These are phyloP conservation scores for Corymbia citriodora DNA, from an alignment of 441 rosid genomes.

Conservation along the genomic window DNA sequence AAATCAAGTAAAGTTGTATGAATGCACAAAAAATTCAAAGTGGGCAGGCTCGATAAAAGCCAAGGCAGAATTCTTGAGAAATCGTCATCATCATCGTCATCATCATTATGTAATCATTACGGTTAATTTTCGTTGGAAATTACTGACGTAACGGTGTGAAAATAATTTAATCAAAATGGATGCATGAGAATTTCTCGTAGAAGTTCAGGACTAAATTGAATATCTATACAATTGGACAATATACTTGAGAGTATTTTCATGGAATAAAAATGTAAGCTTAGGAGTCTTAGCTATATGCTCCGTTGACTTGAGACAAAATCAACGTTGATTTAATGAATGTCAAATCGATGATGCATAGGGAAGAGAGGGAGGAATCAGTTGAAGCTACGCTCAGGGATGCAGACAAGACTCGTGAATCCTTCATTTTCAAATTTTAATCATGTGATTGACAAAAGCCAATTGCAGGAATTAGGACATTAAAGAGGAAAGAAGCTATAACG, in stretches of 20 bases:
- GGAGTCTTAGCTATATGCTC: not conserved
- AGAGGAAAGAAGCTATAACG: not conserved
- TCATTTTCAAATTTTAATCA: not conserved
- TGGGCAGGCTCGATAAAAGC: not conserved
- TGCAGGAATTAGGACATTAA: not conserved
- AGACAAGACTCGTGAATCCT: not conserved
- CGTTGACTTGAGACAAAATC: too few relatives aligned
- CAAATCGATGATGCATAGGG: not conserved
- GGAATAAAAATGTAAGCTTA: not conserved
- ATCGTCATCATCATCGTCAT: too few relatives aligned
- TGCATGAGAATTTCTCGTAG: not conserved
- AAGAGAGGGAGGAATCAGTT: not conserved
- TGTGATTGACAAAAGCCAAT: not conserved
- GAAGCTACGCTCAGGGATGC: not conserved
- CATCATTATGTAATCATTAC: not conserved
- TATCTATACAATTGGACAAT: accelerated
- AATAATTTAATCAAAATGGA: not conserved
- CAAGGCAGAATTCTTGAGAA: not conserved
- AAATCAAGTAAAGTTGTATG: not conserved
- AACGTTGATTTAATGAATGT: not conserved
- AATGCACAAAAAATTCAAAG: not conserved
- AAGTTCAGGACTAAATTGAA: not conserved
- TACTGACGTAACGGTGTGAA: accelerated
- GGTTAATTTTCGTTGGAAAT: too few relatives aligned
- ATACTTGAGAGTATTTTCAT: not conserved